These are phyloP conservation scores for Suillus subaureus DNA, from an alignment of 768 basidiomycete genomes.

Conservation along the genomic window DNA sequence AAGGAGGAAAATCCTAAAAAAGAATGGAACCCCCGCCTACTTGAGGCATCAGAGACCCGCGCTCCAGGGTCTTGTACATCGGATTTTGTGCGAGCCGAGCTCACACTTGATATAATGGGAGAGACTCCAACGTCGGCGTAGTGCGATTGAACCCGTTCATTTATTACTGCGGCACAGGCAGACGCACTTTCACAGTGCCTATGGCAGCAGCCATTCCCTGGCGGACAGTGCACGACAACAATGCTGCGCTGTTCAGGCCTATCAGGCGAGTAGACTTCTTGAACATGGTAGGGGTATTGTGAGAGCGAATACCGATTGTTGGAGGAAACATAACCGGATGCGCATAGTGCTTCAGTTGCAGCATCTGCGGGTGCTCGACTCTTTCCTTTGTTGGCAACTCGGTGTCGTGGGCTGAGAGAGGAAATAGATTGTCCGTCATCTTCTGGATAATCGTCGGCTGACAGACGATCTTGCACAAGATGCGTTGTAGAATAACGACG, in stretches of 20 bases:
- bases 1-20: slow-evolving; percentile 14
- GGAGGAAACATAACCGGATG: neutral
- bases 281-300: neutral
- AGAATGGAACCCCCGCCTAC: neutral
- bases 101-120: slow-evolving; percentile 20
- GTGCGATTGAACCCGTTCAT: slow-evolving; percentile 9
- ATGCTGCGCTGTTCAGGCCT: neutral
- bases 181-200: neutral
- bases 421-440: neutral
- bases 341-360: neutral
- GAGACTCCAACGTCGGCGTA: slow-evolving; percentile 32
- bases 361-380: neutral
- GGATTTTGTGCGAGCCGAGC: slow-evolving; percentile 3
- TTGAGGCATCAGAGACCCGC: slow-evolving; percentile 4
- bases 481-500: neutral
- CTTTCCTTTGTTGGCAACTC: neutral
- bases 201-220: neutral
- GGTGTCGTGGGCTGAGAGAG: neutral
- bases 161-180: neutral
- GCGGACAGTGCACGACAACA: slow-evolving; percentile 3
- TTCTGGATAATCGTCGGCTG: neutral
- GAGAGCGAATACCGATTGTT: neutral
- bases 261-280: slow-evolving; percentile 4
- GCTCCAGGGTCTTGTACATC: neutral
- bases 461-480: neutral